Evolutionary conservation across 768 basidiomycete genomes (phyloP).

Genomic region (Russula brevipes): DNA sequence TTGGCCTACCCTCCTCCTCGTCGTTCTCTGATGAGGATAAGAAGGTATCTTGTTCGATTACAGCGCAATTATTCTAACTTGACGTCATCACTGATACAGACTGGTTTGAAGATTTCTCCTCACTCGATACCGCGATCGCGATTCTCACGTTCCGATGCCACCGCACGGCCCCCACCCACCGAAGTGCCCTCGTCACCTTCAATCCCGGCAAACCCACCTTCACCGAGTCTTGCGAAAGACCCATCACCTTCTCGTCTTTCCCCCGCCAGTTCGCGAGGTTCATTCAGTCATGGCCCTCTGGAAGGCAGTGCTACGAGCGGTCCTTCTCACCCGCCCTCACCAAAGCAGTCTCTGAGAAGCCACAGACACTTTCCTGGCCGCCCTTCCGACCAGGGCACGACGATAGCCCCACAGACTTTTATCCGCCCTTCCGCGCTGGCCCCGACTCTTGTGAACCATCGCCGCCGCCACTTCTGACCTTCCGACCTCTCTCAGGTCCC

Average conservation of each 20-base stretch:
- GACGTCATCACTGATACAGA: background rate
- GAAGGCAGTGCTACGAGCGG: constrained; percentile 13
- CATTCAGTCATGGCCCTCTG: constrained; percentile 12
- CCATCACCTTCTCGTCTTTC: constrained; percentile 16
- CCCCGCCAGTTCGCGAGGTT: constrained; percentile 13
- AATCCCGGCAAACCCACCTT: background rate
- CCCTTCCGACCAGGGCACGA: constrained; percentile 16
- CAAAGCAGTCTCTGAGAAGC: constrained; percentile 3
- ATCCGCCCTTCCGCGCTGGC: constrained; percentile 22
- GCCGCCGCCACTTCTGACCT: constrained; percentile 6
- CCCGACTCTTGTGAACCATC: constrained; percentile 13
- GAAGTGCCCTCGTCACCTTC: constrained; percentile 18
- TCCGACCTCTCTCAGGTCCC: constrained; percentile 8
- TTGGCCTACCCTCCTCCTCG: constrained; percentile 30
- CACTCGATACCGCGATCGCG: background rate
- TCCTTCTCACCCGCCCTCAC: constrained; percentile 16
- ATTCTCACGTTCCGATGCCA: background rate
- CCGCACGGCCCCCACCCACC: background rate
- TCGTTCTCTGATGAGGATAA: constrained; percentile 1
- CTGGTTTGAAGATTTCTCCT: background rate
- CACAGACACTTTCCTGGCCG: constrained; percentile 18
- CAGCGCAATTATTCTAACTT: background rate
- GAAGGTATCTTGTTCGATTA: constrained; percentile 4
- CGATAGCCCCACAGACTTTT: constrained; percentile 10
- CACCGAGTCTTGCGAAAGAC: constrained; percentile 10